Evolutionary conservation across 345 rosid species (phyloP).

Genomic region (Lumnitzera racemosa): DNA sequence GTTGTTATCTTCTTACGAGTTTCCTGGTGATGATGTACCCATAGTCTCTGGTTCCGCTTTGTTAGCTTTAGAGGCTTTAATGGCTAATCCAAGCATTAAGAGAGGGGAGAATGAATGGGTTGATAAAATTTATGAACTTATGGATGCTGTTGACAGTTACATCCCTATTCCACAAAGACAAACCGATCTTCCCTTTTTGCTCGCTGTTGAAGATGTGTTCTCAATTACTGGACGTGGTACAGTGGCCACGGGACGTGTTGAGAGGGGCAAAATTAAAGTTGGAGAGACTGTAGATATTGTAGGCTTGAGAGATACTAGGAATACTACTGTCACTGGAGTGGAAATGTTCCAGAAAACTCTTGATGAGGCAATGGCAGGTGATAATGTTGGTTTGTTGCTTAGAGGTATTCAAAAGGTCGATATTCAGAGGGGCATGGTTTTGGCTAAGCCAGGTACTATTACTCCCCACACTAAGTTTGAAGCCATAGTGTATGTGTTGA

Average conservation of each 20-base stretch:
- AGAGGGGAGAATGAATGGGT: slow-evolving; percentile 20
- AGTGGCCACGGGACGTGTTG: slow-evolving; percentile 22
- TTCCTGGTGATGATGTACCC: slow-evolving; percentile 21
- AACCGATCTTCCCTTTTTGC: slow-evolving; percentile 19
- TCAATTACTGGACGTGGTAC: slow-evolving; percentile 23
- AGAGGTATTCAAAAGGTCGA: slow-evolving; percentile 19
- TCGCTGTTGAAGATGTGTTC: slow-evolving; percentile 19
- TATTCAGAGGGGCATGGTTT: slow-evolving; percentile 21
- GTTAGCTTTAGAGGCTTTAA: slow-evolving; percentile 17
- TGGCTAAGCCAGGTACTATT: slow-evolving; percentile 20
- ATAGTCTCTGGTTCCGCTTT: slow-evolving; percentile 18
- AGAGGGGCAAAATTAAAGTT: slow-evolving; percentile 16
- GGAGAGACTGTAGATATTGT: slow-evolving; percentile 20
- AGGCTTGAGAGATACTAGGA: slow-evolving; percentile 19
- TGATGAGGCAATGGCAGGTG: slow-evolving; percentile 22
- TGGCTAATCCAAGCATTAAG: slow-evolving; percentile 18
- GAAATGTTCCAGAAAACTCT: slow-evolving; percentile 24
- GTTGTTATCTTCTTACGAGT: slow-evolving; percentile 19
- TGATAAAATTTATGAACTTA: slow-evolving; percentile 17
- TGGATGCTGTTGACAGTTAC: slow-evolving; percentile 20
- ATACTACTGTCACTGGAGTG: slow-evolving; percentile 16
- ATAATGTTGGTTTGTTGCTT: slow-evolving; percentile 19
- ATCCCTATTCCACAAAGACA: slow-evolving; percentile 20
- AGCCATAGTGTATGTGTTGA: slow-evolving; percentile 21
- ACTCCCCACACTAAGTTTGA: slow-evolving; percentile 18